These are phyloP conservation scores for Scleromitrula shiraiana DNA, from an alignment of 2,329 filamentous ascomycete species.

Conservation along the genomic window DNA sequence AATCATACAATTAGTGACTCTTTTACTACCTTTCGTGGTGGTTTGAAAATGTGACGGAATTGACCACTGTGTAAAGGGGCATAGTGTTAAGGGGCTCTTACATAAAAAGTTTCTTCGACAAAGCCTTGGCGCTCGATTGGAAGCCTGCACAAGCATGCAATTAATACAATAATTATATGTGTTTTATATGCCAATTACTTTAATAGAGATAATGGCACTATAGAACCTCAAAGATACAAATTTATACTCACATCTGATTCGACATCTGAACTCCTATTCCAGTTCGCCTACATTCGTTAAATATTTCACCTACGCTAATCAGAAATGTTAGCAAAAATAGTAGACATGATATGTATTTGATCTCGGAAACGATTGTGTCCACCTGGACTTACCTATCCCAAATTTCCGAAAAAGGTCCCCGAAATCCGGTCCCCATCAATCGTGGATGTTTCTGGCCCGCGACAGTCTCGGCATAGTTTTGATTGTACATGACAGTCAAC, in stretches of 20 bases:
- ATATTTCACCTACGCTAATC: conserved; percentile 49
- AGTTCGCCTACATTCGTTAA: conserved; percentile 56
- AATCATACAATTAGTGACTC: not conserved
- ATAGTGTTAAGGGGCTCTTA: not conserved
- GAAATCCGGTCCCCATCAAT: conserved; percentile 47
- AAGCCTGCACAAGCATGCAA: conserved; percentile 30
- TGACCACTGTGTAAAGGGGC: not conserved
- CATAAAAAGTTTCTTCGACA: conserved; percentile 66
- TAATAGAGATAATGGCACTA: not conserved
- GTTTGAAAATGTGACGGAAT: too few relatives aligned
- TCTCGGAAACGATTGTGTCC: too few relatives aligned
- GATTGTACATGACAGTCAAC: conserved; percentile 61
- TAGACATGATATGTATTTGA: too few relatives aligned
- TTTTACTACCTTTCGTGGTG: not conserved
- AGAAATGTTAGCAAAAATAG: not conserved
- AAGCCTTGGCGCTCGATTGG: conserved; percentile 63
- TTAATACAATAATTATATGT: not conserved
- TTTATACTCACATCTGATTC: conserved; percentile 50
- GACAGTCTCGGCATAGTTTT: conserved; percentile 59
- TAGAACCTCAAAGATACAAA: not conserved
- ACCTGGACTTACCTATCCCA: conserved; percentile 46
- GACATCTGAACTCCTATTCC: conserved; percentile 75
- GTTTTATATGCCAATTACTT: not conserved
- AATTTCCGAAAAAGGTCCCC: conserved; percentile 60
- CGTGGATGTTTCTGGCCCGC: conserved; percentile 69